Evolutionary conservation across 345 rosid species (phyloP).

Genomic region (Aethionema arabicum): DNA sequence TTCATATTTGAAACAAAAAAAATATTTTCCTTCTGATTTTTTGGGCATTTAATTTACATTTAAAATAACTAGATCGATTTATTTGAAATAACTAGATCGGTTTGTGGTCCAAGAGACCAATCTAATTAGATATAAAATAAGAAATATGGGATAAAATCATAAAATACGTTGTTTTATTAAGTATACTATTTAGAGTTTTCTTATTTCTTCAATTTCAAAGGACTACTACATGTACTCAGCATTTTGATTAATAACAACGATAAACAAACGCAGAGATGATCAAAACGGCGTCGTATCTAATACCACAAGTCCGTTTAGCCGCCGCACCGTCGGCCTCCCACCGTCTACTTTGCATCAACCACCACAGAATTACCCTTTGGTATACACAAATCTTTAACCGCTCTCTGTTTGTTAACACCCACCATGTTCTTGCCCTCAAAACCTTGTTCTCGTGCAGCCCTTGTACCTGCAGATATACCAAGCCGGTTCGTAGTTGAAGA

Average conservation of each 20-base stretch:
- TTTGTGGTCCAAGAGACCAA: no score
- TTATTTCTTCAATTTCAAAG: conserved; percentile 1
- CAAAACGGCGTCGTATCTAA: conserved; percentile 2
- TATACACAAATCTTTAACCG: conserved; percentile 16
- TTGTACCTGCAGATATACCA: background rate
- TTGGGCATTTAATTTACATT: no score
- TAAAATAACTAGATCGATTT: no score
- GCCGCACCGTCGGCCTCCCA: background rate
- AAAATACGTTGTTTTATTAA: background rate
- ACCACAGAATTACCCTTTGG: conserved; percentile 13
- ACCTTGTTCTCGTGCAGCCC: conserved; percentile 18
- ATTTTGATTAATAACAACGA: background rate
- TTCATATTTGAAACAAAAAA: no score
- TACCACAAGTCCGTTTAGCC: background rate
- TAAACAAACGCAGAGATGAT: conserved; percentile 15
- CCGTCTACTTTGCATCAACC: conserved; percentile 23
- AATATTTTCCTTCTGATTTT: no score
- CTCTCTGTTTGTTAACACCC: conserved; percentile 11
- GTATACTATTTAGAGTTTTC: conserved; percentile 9
- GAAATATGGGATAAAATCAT: background rate
- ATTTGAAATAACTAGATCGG: no score
- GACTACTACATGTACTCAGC: conserved; percentile 4
- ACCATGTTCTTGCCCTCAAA: background rate
- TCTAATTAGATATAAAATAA: background rate
- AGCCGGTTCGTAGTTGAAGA: background rate